Evolutionary conservation across 306 rosid genomes (phyloP), one percentile per base, ranked within the genome.

Genomic region (Pterocarpus macrocarpus): DNA sequence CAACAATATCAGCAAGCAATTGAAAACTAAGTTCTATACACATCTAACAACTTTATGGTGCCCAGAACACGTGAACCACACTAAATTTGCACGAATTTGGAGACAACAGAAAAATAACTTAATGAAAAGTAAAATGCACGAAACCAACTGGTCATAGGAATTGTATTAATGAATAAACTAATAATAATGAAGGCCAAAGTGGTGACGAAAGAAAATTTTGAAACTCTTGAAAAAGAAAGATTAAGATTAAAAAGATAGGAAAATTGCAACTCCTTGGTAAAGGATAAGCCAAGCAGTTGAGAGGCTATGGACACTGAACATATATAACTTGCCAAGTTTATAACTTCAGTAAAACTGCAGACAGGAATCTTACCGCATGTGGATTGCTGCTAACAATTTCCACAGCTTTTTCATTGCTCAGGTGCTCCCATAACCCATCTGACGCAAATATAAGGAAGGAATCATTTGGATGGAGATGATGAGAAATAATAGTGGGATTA

Each of bases 401-500:
- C 76, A 91, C 97, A 45, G 97, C 97, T 73, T 88, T 84, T 69
- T 93, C 97, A 84, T 91, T 93, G 82, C 88, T 93, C 82, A 93
- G 81, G 81, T 93, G 97, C 84, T 93, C 97, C 97, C 97, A 93
- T 75, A 93, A 85, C 64, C 97, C 97, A 87, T 93, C 97, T 56
- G 97, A 93, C 50, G 97, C 97, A 89, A 91, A 91, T 81, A 93
- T 93, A 83, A 93, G 96, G 86, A 93, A 93, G 73, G 94, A 91
- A 88, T 93, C 97, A 69, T 83, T 84, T 87, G 91, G 92, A 44
- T 93, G 95, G 56, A 93, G 90, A 61, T 81, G 74, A 75, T 89
- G 97, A 83, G 91, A 86, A 86, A 88, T 7, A 81, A 93, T 91
- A 63, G 88, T 71, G 52, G 97, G 97, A 81, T 62, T 80, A 36